Evolutionary conservation across 177 flowering plant species (phyloP), one percentile per base, ranked within the genome.

Genomic region (Tripterygium wilfordii): DNA sequence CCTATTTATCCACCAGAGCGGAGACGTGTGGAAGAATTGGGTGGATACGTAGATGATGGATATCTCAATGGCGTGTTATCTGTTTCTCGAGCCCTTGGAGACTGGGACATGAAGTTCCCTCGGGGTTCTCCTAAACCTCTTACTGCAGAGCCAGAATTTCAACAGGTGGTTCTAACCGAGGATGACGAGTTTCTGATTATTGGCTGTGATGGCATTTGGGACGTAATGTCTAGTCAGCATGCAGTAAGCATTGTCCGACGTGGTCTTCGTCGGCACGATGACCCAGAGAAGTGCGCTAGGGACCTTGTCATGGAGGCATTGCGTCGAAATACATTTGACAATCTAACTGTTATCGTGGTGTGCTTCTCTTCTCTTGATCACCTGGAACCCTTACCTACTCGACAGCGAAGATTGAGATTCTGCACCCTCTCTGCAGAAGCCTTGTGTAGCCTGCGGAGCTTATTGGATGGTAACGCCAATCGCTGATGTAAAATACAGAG

Each of bases 231-330:
- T 3, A 35, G 38, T 15, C 8, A 35, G 38, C 38, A 35, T 10
- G 38, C 38, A 3, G 38, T 35, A 3, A 35, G 14, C 38, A 35
- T 35, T 35, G 38, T 35, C 14, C 38, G 38, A 6, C 38, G 38
- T 35, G 38, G 38, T 10, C 14, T 35, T 7, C 38, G 14, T 7
- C 14, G 38, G 14, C 38, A 35, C 38, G 16, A 15, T 15, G 38
- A 35, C 38, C 38, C 38, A 35, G 38, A 35, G 15, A 7, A 35
- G 38, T 10, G 38, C 14, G 38, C 38, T 4, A 35, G 38, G 38
- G 38, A 35, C 38, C 14, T 35, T 10, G 41, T 37, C 41, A 37
- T 37, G 41, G 41, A 37, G 20, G 41, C 41, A n/a, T 19, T 16
- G 22, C 41, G 20, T 7, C 41, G 18, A 2, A 37, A 37, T 5